Evolutionary conservation across 2,329 filamentous ascomycete species (phyloP).

Genomic region (Ophiosphaerella narmari): DNA sequence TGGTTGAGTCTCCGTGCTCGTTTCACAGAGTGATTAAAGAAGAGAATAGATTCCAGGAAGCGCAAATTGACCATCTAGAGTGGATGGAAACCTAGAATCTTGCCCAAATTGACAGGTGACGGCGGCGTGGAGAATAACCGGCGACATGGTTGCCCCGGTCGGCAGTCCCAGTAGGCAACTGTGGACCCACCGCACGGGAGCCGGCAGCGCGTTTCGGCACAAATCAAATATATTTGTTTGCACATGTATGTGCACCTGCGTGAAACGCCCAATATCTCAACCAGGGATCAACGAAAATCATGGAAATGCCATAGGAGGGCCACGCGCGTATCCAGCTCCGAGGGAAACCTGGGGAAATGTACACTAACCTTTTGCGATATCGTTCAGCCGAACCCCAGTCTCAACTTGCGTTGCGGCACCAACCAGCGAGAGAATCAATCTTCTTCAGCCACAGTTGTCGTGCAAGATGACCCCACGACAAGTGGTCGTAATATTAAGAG

Average conservation of each 20-base stretch:
- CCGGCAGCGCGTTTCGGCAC: constrained; percentile 10
- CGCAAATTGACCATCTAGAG: not conserved
- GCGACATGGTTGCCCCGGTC: constrained; percentile 2
- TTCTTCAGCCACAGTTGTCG: too few relatives aligned
- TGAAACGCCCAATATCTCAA: not conserved
- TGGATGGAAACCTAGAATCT: constrained; percentile 2
- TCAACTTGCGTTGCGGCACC: too few relatives aligned
- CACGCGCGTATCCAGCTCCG: too few relatives aligned
- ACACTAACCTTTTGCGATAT: too few relatives aligned
- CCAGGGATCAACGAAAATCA: not conserved
- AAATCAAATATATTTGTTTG: not conserved
- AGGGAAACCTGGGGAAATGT: too few relatives aligned
- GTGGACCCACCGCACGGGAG: not conserved
- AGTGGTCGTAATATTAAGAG: too few relatives aligned
- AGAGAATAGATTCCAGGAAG: constrained; percentile 3
- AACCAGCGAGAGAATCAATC: too few relatives aligned
- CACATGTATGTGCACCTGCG: not conserved
- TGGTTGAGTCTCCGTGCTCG: not conserved
- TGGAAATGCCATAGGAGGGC: not conserved
- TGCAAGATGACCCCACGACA: too few relatives aligned
- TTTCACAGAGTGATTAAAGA: constrained; percentile 5
- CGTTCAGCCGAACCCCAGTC: too few relatives aligned
- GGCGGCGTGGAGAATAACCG: constrained; percentile 3
- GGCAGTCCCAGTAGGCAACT: constrained; percentile 7
- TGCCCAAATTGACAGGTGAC: not conserved